Conservation (phyloP, 2,329 filamentous ascomycete genomes). For the Cryphonectria nitschkei region DNA sequence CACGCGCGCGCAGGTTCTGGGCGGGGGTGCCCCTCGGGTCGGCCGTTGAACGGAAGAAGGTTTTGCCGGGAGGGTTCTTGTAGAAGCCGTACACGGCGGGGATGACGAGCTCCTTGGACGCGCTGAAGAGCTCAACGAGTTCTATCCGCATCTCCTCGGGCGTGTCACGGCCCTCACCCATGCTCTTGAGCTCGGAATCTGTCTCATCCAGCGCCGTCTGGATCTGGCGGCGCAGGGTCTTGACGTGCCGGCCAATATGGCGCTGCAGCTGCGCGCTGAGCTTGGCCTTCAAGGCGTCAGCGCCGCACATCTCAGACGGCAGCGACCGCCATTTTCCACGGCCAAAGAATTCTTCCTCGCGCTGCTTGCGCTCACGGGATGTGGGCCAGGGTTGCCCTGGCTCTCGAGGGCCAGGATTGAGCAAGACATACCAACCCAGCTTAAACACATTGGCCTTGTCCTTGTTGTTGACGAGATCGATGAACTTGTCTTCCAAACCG, state of each 20-base stretch:
- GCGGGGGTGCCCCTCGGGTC: constrained; percentile 54
- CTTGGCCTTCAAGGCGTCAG: constrained; percentile 50
- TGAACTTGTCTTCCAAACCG: constrained; percentile 57
- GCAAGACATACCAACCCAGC: constrained; percentile 55
- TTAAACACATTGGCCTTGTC: constrained; percentile 55
- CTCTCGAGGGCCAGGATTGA: constrained; percentile 51
- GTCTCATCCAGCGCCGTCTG: constrained; percentile 54
- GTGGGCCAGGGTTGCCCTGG: constrained; percentile 50
- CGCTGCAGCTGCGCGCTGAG: constrained; percentile 54
- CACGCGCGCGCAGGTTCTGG: constrained; percentile 55
- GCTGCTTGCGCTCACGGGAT: constrained; percentile 45
- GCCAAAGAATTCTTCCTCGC: constrained; percentile 54
- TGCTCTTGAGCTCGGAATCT: constrained; percentile 52
- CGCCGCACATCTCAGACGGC: constrained; percentile 52
- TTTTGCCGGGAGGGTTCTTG: constrained; percentile 57
- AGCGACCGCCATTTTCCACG: constrained; percentile 53
- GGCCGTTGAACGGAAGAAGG: constrained; percentile 54
- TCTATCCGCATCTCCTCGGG: constrained; percentile 58
- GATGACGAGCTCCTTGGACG: constrained; percentile 57
- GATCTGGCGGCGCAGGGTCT: constrained; percentile 53
- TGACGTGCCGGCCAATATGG: constrained; percentile 57
- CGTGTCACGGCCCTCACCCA: constrained; percentile 55
- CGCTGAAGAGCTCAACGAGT: constrained; percentile 56
- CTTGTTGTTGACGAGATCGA: constrained; percentile 55
- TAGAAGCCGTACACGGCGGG: constrained; percentile 59